Evolutionary conservation across 495 filamentous ascomycete genomes (phyloP), one percentile per base, ranked within the genome.

Genomic region (Penicillium subrubescens): DNA sequence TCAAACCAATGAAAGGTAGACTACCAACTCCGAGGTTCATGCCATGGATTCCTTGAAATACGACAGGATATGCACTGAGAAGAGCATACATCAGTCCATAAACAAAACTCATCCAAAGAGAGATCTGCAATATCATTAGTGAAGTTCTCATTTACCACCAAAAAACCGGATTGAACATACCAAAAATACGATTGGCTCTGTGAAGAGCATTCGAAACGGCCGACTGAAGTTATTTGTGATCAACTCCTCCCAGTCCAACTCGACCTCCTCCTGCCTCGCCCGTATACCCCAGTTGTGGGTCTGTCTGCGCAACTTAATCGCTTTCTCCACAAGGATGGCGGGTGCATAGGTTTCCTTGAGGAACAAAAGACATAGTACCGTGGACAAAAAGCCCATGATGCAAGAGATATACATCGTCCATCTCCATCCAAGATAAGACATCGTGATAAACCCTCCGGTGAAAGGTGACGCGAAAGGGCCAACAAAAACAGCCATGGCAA

Each of bases 391-490:
- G 0, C 73, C 77, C 74, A 83, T 76, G 34, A 83, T 78, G 1
- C 72, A 63, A 0, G 77, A 63, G 33, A 81, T 81, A 52, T 80
- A 83, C 68, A 79, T 77, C 0, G 78, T 83, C 81, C 81, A 83
- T 46, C 81, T 70, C 81, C 81, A 83, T 8, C 78, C 77, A 23
- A 83, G 72, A 33, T 77, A 79, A 2, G 75, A 79, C 64, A 70
- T 74, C 1, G 72, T 73, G 39, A 82, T 78, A 50, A 79, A 81
- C 11, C 84, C 84, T 1, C 81, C 79, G 7, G 75, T 67, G 17
- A 86, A 80, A 0, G 84, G 82, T 0, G 76, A 84, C 8, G 74
- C 75, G 48, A 77, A 78, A 0, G 84, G 84, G 0, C 84, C 81
- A 3, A 79, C 71, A 50, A 84, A 84, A 2, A 85, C 83, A 2